A percentile compares a stretch with the other conserved stretches of the same genome.
Conservation (phyloP, 2,329 filamentous ascomycete species). For the Penicillium rolfsii region DNA sequence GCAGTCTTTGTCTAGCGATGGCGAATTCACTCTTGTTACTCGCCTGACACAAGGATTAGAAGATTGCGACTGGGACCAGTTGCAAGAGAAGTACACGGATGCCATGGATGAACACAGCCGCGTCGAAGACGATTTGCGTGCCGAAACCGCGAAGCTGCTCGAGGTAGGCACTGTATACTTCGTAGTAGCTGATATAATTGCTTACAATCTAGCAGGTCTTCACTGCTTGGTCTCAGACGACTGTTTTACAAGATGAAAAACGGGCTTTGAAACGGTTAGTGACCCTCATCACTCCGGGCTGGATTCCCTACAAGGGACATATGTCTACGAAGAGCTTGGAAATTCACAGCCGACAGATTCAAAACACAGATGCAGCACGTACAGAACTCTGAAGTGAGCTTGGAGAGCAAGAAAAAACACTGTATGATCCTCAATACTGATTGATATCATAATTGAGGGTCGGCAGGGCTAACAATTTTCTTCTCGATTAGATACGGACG, state of each 20-base stretch:
- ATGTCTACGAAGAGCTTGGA: background rate
- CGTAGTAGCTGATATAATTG: background rate
- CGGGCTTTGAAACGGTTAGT: conserved; percentile 75
- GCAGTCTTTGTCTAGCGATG: conserved; percentile 10
- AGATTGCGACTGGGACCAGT: conserved; percentile 75
- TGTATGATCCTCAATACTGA: conserved; percentile 60
- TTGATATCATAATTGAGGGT: background rate
- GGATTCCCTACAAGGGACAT: background rate
- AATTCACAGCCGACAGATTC: conserved; percentile 56
- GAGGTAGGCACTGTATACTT: conserved; percentile 51
- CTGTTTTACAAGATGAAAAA: conserved; percentile 72
- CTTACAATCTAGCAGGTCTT: conserved; percentile 65
- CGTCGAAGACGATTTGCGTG: conserved; percentile 66
- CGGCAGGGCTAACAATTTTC: conserved; percentile 20
- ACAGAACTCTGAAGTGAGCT: conserved; percentile 69
- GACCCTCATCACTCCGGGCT: conserved; percentile 15
- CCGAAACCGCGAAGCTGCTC: conserved; percentile 69
- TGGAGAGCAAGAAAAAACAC: conserved; percentile 76
- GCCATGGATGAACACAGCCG: conserved; percentile 66
- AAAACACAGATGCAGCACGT: conserved; percentile 79
- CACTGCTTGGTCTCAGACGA: conserved; percentile 74
- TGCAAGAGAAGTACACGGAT: conserved; percentile 69
- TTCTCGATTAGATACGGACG: conserved; percentile 42
- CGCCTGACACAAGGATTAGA: conserved; percentile 56
- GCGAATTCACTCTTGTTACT: conserved; percentile 24